Conservation (phyloP, 2,329 filamentous ascomycete species). For the Trichophyton benhamiae region DNA sequence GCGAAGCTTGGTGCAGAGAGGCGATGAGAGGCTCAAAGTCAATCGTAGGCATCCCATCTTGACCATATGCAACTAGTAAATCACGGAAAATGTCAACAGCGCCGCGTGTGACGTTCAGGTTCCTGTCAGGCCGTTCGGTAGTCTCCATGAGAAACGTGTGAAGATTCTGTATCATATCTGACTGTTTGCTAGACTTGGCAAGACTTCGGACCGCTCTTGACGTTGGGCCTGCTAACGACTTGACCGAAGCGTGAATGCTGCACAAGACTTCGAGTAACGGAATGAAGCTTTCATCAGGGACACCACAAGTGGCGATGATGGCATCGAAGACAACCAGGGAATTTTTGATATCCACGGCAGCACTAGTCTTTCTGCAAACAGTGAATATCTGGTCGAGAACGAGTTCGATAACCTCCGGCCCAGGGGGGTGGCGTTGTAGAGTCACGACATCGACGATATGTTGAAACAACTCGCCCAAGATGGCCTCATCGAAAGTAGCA, state of each 20-base stretch:
- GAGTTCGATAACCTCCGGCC: conserved; percentile 25
- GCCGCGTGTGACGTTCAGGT: conserved; percentile 30
- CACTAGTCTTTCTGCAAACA: conserved; percentile 31
- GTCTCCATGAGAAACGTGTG: conserved; percentile 26
- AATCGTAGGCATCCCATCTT: conserved; percentile 28
- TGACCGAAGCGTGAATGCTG: conserved; percentile 35
- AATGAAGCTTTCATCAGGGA: conserved; percentile 28
- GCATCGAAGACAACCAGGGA: conserved; percentile 31
- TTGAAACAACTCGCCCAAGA: conserved; percentile 29
- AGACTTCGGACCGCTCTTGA: conserved; percentile 32
- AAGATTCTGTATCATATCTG: conserved; percentile 29
- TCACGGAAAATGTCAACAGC: conserved; percentile 31
- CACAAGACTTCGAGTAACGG: conserved; percentile 31
- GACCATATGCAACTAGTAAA: conserved; percentile 28
- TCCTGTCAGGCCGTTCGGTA: conserved; percentile 24
- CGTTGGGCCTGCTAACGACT: conserved; percentile 31
- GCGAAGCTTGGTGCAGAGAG: conserved; percentile 23
- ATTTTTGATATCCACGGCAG: conserved; percentile 32
- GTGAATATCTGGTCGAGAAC: conserved; percentile 28
- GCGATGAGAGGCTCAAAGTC: conserved; percentile 27
- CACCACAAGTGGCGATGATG: conserved; percentile 30
- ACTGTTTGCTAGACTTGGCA: conserved; percentile 28
- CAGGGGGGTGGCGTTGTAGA: conserved; percentile 28
- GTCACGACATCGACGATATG: conserved; percentile 33
- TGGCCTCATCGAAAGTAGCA: conserved; percentile 24